phyloP scores from a whole-genome alignment of 768 basidiomycete species.

The Fibroporia radiculosa region DNA sequence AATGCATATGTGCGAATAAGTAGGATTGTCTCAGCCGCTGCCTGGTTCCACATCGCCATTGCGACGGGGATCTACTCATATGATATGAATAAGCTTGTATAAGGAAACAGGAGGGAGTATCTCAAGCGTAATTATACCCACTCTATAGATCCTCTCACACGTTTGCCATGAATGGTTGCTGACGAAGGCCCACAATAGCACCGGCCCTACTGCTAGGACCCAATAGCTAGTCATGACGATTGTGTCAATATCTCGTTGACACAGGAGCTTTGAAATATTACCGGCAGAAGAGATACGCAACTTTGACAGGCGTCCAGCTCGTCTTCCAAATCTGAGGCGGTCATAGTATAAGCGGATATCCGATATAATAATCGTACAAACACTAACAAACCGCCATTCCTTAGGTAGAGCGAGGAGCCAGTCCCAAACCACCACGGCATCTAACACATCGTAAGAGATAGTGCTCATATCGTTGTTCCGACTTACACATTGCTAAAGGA shows the following conservation, averaged over 20 bases:
- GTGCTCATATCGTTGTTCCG: background rate
- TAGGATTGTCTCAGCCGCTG: conserved; percentile 73
- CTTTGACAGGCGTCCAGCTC: conserved; percentile 77
- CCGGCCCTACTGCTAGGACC: conserved; percentile 76
- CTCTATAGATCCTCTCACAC: conserved; percentile 68
- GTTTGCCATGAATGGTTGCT: conserved; percentile 55
- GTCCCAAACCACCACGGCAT: conserved; percentile 80
- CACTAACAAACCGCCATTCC: conserved; percentile 68
- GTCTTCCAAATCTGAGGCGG: conserved; percentile 69
- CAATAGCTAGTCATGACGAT: conserved; percentile 47
- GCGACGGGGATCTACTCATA: conserved; percentile 63
- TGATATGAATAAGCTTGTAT: background rate
- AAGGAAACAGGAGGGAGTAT: background rate
- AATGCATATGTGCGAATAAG: conserved; percentile 83
- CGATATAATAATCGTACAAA: conserved; percentile 4
- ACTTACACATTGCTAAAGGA: conserved; percentile 36
- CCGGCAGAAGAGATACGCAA: conserved; percentile 82
- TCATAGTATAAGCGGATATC: conserved; percentile 3
- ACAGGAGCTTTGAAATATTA: conserved; percentile 30
- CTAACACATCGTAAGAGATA: conserved; percentile 25
- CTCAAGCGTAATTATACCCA: conserved; percentile 15
- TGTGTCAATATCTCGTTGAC: no score
- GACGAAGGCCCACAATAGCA: conserved; percentile 70
- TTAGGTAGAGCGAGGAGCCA: conserved; percentile 73
- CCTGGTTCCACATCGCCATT: conserved; percentile 84